Conservation (phyloP, 306 rosid species). For the Lablab purpureus region DNA sequence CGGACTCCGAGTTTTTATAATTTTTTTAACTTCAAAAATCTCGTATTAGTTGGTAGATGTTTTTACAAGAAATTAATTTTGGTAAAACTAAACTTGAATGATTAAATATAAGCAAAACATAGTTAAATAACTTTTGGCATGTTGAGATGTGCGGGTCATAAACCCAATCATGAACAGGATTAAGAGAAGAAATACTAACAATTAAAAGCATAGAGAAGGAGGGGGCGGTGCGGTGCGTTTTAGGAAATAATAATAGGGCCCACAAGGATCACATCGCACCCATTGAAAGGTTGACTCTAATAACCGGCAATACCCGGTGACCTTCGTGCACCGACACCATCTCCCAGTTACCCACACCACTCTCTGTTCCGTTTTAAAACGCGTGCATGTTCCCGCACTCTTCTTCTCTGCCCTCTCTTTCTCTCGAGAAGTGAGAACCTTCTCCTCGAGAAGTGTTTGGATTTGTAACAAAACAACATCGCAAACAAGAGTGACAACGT, state of each 20-base stretch:
- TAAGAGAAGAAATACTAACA: background rate
- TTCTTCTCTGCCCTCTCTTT: background rate
- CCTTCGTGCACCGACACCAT: conserved; percentile 44
- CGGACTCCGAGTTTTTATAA: too few species aligned
- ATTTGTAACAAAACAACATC: background rate
- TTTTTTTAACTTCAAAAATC: too few species aligned
- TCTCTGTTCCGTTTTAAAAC: conserved; percentile 41
- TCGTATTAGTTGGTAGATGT: too few species aligned
- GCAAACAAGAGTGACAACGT: background rate
- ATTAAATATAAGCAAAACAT: background rate
- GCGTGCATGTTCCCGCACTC: conserved; percentile 44
- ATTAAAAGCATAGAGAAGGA: background rate
- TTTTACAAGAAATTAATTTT: background rate
- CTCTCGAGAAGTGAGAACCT: background rate
- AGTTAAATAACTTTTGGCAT: background rate
- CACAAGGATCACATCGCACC: conserved; percentile 24
- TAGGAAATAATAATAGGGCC: background rate
- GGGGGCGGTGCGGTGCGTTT: background rate
- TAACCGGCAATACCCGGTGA: conserved; percentile 46
- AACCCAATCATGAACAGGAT: background rate
- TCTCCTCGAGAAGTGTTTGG: background rate
- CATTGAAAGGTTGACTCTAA: conserved; percentile 38
- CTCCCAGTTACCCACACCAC: conserved; percentile 32
- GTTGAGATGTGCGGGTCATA: background rate
- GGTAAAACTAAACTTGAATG: background rate